A percentile compares a stretch with the other conserved stretches of the same genome.
Conservation (phyloP, 2,329 filamentous ascomycete species). For the Aspergillus bombycis region DNA sequence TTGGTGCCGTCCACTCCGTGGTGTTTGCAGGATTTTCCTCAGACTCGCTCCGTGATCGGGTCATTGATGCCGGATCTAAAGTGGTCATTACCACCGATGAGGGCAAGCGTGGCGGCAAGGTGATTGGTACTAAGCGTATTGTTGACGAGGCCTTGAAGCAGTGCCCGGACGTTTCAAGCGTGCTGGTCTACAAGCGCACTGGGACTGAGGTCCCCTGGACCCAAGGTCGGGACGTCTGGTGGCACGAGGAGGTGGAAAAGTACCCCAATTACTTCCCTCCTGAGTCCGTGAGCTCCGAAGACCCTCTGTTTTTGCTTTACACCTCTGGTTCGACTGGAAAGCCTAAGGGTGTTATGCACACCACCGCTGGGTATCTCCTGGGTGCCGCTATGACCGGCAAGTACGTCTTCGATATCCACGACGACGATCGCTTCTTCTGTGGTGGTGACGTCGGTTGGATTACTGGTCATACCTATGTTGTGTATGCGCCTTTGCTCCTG, state of each 20-base stretch:
- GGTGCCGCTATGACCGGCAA: constrained; percentile 93
- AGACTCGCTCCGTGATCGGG: constrained; percentile 92
- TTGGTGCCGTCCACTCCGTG: constrained; percentile 95
- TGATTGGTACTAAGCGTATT: constrained; percentile 98
- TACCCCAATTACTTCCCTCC: constrained; percentile 91
- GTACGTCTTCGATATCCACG: constrained; percentile 98
- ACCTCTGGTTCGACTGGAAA: constrained; percentile 97
- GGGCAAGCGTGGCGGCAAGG: constrained; percentile 95
- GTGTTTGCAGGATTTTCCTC: constrained; percentile 98
- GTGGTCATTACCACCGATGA: constrained; percentile 97
- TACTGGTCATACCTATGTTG: constrained; percentile 96
- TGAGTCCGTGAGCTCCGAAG: constrained; percentile 87
- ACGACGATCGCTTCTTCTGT: constrained; percentile 92
- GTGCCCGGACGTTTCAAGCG: constrained; percentile 83
- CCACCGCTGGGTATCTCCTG: constrained; percentile 90
- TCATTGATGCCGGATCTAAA: constrained; percentile 86
- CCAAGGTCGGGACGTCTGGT: constrained; percentile 87
- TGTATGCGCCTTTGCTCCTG: constrained; percentile 90
- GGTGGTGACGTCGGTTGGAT: constrained; percentile 99
- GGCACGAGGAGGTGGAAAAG: constrained; percentile 98
- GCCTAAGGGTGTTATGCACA: constrained; percentile 99
- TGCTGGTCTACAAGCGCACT: constrained; percentile 93
- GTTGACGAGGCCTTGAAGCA: constrained; percentile 97
- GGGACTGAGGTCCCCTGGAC: constrained; percentile 92
- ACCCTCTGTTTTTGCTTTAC: constrained; percentile 96